phyloP scores from a whole-genome alignment of 805 yeast species.

The Schwanniomyces sp. region DNA sequence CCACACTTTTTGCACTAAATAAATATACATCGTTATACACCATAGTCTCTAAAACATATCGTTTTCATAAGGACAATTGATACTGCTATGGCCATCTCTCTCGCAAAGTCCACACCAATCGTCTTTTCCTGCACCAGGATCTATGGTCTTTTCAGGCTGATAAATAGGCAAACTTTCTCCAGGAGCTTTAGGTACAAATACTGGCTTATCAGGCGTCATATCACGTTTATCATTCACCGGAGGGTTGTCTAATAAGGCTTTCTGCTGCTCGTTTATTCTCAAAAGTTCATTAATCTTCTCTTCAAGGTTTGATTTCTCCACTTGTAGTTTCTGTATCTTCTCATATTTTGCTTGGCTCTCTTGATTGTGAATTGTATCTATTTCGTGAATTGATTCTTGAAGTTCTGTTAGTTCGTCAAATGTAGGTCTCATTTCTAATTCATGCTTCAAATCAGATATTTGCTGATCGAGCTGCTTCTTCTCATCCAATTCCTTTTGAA shows the following conservation, averaged over 20 bases:
- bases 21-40: background rate
- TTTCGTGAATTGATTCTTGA: slow-evolving; percentile 42
- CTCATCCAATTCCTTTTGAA: slow-evolving; percentile 2
- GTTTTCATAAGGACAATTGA: slow-evolving; percentile 84
- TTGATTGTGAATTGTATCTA: slow-evolving; percentile 37
- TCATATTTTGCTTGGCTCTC: slow-evolving; percentile 28
- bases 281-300: slow-evolving; percentile 16
- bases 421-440: slow-evolving; percentile 40
- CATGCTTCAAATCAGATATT: slow-evolving; percentile 27
- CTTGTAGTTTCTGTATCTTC: slow-evolving; percentile 19
- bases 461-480: slow-evolving; percentile 3
- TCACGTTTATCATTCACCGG: background rate
- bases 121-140: slow-evolving; percentile 71
- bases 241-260: background rate
- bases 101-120: slow-evolving; percentile 96
- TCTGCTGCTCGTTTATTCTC: background rate
- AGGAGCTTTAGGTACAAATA: background rate
- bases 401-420: slow-evolving; percentile 43
- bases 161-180: slow-evolving; percentile 44
- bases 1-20: background rate
- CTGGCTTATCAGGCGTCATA: background rate
- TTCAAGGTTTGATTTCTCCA: slow-evolving; percentile 20
- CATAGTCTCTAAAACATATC: slow-evolving; percentile 42
- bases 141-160: slow-evolving; percentile 47
- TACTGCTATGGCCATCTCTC: slow-evolving; percentile 81